Conservation (phyloP, 495 filamentous ascomycete genomes). For the Alectoria sarmentosa region DNA sequence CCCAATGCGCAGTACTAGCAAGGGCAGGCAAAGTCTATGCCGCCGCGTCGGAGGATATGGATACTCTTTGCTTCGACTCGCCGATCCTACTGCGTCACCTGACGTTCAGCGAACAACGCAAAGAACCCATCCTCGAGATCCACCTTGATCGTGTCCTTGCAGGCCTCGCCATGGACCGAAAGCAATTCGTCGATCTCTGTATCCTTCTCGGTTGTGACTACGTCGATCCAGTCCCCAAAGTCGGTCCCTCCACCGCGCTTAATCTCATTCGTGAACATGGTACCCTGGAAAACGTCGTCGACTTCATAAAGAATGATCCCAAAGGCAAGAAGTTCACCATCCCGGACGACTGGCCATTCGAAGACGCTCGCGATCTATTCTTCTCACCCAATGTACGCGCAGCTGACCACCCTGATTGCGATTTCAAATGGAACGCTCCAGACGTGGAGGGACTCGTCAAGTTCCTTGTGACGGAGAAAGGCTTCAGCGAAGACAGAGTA, state of each 20-base stretch:
- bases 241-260: conserved; percentile 84
- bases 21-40: conserved; percentile 93
- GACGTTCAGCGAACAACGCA: conserved; percentile 93
- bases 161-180: conserved; percentile 77
- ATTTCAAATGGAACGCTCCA: conserved; percentile 96
- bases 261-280: conserved; percentile 89
- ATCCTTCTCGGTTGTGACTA: conserved; percentile 98
- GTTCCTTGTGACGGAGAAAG: conserved; percentile 88
- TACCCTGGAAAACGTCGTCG: conserved; percentile 77
- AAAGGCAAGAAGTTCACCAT: conserved; percentile 67
- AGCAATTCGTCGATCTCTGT: conserved; percentile 92
- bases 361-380: conserved; percentile 88
- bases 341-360: conserved; percentile 88
- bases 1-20: conserved; percentile 88
- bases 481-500: conserved; percentile 92
- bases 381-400: conserved; percentile 78
- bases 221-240: conserved; percentile 87
- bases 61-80: conserved; percentile 90
- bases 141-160: conserved; percentile 75
- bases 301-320: conserved; percentile 63
- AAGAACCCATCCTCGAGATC: conserved; percentile 96
- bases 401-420: conserved; percentile 79
- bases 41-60: conserved; percentile 97
- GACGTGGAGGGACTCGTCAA: conserved; percentile 82
- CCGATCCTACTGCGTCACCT: conserved; percentile 88